Conservation (phyloP, 2,329 filamentous ascomycete species). For the Cladosporium oxysporum region DNA sequence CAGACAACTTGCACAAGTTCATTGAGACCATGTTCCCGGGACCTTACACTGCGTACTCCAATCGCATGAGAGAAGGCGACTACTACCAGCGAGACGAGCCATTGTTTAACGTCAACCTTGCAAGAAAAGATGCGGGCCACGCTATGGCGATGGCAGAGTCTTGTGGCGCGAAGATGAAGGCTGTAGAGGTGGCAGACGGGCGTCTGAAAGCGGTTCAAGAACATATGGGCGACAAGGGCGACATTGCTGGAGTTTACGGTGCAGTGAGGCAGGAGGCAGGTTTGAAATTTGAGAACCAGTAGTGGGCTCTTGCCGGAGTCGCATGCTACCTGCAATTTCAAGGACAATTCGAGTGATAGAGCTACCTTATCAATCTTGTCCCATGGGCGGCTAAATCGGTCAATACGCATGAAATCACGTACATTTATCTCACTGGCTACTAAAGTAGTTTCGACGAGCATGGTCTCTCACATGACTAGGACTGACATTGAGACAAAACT, state of each 20-base stretch:
- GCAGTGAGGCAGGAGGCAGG: slow-evolving; percentile 73
- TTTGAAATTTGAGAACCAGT: slow-evolving; percentile 63
- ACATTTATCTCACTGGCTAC: not conserved
- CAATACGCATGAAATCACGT: not conserved
- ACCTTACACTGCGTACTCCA: slow-evolving; percentile 72
- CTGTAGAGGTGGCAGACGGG: slow-evolving; percentile 66
- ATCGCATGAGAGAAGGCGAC: slow-evolving; percentile 72
- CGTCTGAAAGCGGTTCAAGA: slow-evolving; percentile 71
- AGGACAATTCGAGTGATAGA: not conserved
- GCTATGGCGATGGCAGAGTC: slow-evolving; percentile 66
- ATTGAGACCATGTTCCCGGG: slow-evolving; percentile 75
- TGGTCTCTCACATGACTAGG: not conserved
- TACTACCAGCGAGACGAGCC: slow-evolving; percentile 76
- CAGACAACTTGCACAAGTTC: slow-evolving; percentile 68
- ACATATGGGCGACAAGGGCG: slow-evolving; percentile 68
- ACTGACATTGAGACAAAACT: not conserved
- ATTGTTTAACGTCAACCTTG: slow-evolving; percentile 80
- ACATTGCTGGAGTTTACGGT: slow-evolving; percentile 82
- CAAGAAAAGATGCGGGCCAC: slow-evolving; percentile 79
- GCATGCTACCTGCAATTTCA: not conserved
- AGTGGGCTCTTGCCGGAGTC: not conserved
- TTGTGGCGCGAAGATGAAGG: slow-evolving; percentile 63
- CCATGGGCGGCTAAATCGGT: not conserved
- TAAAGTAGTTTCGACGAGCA: not conserved
- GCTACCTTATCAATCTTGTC: not conserved